These are phyloP conservation scores for Hirsutella thompsonii DNA, from an alignment of 2,329 filamentous ascomycete genomes.

Conservation along the genomic window DNA sequence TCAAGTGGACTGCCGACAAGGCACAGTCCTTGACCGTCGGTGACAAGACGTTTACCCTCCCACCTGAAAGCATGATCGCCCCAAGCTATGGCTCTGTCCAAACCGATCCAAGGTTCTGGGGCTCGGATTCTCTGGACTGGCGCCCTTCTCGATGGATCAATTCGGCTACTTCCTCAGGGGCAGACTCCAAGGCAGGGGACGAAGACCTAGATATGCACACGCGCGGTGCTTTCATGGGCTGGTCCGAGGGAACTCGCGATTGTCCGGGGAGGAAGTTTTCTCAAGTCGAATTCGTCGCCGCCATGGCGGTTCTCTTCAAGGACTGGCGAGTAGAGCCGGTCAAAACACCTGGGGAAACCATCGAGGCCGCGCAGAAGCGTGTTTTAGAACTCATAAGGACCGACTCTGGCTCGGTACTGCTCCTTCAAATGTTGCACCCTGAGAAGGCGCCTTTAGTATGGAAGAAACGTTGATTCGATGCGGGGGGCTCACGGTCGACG, in stretches of 20 bases:
- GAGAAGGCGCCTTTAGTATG: neutral
- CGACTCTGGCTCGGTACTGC: neutral
- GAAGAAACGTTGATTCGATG: no score
- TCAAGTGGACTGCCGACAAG: neutral
- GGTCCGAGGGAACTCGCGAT: neutral
- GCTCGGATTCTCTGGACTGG: neutral
- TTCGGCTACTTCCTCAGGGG: neutral
- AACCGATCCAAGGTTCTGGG: constrained; percentile 3
- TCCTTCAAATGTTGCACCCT: neutral
- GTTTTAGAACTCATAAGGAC: neutral
- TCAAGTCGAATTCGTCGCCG: neutral
- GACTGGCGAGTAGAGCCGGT: neutral
- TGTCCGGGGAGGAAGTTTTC: neutral
- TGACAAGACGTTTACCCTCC: neutral
- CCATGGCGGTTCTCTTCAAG: neutral
- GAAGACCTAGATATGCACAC: neutral
- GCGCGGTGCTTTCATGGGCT: neutral
- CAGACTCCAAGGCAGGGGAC: neutral
- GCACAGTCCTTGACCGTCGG: neutral
- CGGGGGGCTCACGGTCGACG: no score
- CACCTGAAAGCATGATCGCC: neutral
- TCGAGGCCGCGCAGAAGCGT: neutral
- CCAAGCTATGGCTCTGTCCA: neutral
- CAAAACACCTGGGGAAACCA: neutral
- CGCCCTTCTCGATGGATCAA: neutral